Evolutionary conservation across 495 filamentous ascomycete species (phyloP).

Genomic region (Amniculicola lignicola): DNA sequence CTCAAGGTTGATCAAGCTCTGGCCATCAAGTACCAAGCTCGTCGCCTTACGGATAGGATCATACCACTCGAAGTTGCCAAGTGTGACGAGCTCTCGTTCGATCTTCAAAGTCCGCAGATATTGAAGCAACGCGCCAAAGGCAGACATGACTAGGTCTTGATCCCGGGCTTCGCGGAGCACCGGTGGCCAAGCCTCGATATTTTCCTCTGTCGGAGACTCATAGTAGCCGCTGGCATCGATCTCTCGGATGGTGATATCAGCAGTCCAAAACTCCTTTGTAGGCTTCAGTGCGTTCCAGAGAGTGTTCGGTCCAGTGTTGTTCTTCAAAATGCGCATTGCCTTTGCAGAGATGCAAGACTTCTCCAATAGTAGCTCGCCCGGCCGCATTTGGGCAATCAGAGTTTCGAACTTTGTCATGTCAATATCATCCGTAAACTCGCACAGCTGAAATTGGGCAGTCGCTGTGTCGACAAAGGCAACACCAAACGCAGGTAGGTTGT

Average conservation of each 20-base stretch:
- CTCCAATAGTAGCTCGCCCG: constrained; percentile 86
- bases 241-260: constrained; percentile 75
- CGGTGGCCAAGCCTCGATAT: constrained; percentile 73
- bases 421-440: constrained; percentile 86
- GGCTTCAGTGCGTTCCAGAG: constrained; percentile 94
- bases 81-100: constrained; percentile 79
- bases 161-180: constrained; percentile 68
- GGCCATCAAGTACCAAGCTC: constrained; percentile 90
- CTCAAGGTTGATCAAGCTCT: constrained; percentile 96
- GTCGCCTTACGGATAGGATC: constrained; percentile 91
- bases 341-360: constrained; percentile 81
- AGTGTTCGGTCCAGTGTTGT: constrained; percentile 87
- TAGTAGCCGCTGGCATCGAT: constrained; percentile 83
- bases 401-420: constrained; percentile 98
- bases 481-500: constrained; percentile 80
- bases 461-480: constrained; percentile 94
- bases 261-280: constrained; percentile 86
- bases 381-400: constrained; percentile 87
- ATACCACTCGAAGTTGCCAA: constrained; percentile 89
- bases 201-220: constrained; percentile 56
- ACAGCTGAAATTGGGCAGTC: constrained; percentile 90
- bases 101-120: constrained; percentile 84
- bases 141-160: constrained; percentile 85
- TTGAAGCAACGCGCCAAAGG: constrained; percentile 82
- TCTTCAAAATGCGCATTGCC: constrained; percentile 90